These are phyloP conservation scores for Aureobasidium uvarum DNA, from an alignment of 2,329 filamentous ascomycete genomes.

Conservation along the genomic window DNA sequence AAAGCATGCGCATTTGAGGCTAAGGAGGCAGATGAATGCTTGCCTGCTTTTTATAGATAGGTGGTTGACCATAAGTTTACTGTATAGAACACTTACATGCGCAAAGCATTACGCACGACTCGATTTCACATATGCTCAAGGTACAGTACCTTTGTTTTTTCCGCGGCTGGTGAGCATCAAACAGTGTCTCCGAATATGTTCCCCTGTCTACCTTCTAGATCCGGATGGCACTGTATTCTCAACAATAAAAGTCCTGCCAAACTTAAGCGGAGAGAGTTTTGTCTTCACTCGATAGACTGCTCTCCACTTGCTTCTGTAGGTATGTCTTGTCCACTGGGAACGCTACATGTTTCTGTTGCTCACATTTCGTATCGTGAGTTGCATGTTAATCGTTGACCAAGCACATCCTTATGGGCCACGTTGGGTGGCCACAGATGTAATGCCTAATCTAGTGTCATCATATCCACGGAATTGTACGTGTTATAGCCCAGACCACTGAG, in stretches of 20 bases:
- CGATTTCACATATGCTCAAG: not conserved
- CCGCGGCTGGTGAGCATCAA: no score
- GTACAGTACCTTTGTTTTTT: not conserved
- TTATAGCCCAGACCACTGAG: not conserved
- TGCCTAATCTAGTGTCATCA: no score
- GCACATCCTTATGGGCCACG: not conserved
- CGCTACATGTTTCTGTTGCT: no score
- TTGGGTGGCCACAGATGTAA: not conserved
- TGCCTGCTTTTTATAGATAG: not conserved
- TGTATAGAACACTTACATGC: constrained; percentile 19
- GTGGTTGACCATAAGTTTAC: not conserved
- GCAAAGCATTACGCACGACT: not conserved
- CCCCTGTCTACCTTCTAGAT: not conserved
- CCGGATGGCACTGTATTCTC: not conserved
- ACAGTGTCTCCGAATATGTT: not conserved
- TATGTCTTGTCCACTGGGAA: no score
- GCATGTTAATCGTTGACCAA: no score
- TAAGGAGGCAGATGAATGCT: not conserved
- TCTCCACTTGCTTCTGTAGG: not conserved
- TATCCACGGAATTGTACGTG: not conserved
- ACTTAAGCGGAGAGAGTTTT: not conserved
- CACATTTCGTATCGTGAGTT: no score
- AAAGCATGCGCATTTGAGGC: constrained; percentile 51
- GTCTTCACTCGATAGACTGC: not conserved
- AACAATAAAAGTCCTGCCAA: not conserved